Evolutionary conservation across 2,329 filamentous ascomycete species (phyloP), one percentile per base, ranked within the genome.

Genomic region (Dactylellina parvicollis): DNA sequence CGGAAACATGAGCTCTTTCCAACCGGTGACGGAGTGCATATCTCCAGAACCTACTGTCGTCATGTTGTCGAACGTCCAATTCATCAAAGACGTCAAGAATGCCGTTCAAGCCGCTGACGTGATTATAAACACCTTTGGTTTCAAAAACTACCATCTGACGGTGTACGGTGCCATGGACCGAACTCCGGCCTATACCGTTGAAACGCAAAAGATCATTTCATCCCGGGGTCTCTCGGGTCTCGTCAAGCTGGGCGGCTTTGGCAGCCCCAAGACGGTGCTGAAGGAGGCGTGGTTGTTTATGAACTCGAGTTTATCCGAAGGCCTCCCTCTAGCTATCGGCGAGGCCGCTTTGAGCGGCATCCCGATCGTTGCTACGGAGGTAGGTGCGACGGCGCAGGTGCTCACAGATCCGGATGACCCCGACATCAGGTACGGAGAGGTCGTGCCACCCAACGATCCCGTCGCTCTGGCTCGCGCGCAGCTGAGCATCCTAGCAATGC

Each of bases 61-160:
- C 24, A 89, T 89, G 87, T 79, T 89, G 54, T 89, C 87, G 20
- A 87, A 89, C 74, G 83, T 86, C 2, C 85, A 85, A 79, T 85
- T 84, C 76, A 82, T 81, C 74, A 89, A 89, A 78, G 87, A 89
- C 74, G 87, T 89, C 79, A 88, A 88, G 79, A 88, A 84, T 1
- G 87, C 87, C 2, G 83, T 89, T 22, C 81, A 88, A 3, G 86
- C 87, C 4, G 87, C 87, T 1, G 87, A 89, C 76, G 85, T 89
- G 74, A 88, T 89, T 74, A 84, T 88, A 75, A 88, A 89, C 77
- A 83, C 86, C 76, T 89, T 85, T 83, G 86, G 87, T n/a, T 88
- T 89, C 79, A 84, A 83, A 42, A 86, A 89, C 70, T 89, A 89
- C 79, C 83, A 84, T 59, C 83, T 89, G 1, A 84, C 87, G 67